Evolutionary conservation across 2,329 filamentous ascomycete species (phyloP).

Genomic region (Colletotrichum sojae): DNA sequence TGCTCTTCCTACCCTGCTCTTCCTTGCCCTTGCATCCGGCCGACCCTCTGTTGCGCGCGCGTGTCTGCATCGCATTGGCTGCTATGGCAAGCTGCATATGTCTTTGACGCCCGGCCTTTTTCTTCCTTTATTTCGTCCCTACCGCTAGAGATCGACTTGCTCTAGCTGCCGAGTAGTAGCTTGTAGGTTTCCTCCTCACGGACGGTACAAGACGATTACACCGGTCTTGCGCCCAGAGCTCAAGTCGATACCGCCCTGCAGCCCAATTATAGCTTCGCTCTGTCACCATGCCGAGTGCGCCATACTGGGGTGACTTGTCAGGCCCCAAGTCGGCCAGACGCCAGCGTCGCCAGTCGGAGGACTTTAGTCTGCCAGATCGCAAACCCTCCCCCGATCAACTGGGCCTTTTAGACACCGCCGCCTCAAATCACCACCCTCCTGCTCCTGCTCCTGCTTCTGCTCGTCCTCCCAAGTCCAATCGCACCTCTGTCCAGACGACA

Average conservation of each 20-base stretch:
- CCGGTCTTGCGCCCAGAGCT: constrained; percentile 24
- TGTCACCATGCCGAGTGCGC: constrained; percentile 46
- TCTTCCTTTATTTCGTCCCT: constrained; percentile 8
- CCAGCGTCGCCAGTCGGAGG: constrained; percentile 41
- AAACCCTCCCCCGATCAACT: constrained; percentile 43
- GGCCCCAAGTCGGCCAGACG: constrained; percentile 43
- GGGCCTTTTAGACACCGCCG: constrained; percentile 31
- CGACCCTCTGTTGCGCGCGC: constrained; percentile 46
- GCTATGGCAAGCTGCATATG: constrained; percentile 43
- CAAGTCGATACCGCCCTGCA: constrained; percentile 32
- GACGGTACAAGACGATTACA: constrained; percentile 28
- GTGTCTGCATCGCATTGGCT: constrained; percentile 64
- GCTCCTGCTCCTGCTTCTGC: constrained; percentile 15
- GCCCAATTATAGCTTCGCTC: constrained; percentile 41
- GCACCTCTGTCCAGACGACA: constrained; percentile 69
- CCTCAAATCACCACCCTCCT: constrained; percentile 20
- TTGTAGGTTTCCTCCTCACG: constrained; percentile 23
- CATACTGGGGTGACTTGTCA: constrained; percentile 67
- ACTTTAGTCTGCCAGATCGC: constrained; percentile 36
- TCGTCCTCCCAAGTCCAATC: constrained; percentile 53
- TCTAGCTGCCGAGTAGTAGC: constrained; percentile 37
- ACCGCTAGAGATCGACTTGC: constrained; percentile 30
- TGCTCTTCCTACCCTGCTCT: constrained; percentile 3
- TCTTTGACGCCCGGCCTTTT: constrained; percentile 41
- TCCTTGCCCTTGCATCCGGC: constrained; percentile 32